A percentile compares a stretch with the other conserved stretches of the same genome.
phyloP scores from a whole-genome alignment of 352 stramenopile genomes.

The Phytophthora melonis region DNA sequence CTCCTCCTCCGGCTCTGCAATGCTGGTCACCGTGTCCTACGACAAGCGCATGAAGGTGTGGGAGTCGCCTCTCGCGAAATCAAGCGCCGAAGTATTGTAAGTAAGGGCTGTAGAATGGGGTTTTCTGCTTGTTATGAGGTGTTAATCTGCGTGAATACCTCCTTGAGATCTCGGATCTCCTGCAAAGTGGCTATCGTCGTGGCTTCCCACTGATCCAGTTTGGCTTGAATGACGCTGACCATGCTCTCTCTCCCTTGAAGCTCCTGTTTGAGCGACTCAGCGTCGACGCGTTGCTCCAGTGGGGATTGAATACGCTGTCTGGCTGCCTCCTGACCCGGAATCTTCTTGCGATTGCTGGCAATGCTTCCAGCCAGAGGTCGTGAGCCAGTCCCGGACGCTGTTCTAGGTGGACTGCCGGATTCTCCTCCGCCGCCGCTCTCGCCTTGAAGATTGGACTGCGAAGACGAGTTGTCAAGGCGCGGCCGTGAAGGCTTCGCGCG shows the following conservation, averaged over 20 bases:
- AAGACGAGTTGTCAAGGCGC: constrained; percentile 17
- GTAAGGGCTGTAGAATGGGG: constrained; percentile 17
- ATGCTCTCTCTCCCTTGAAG: constrained; percentile 50
- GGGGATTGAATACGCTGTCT: constrained; percentile 50
- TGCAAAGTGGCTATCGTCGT: constrained; percentile 71
- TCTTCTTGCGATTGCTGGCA: constrained; percentile 71
- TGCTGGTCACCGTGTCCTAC: constrained; percentile 80
- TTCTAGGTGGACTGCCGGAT: constrained; percentile 19
- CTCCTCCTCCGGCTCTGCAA: constrained; percentile 23
- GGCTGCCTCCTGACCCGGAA: constrained; percentile 31
- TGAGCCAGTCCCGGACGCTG: constrained; percentile 19
- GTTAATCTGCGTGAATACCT: constrained; percentile 62
- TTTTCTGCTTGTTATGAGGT: constrained; percentile 25
- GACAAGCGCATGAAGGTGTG: constrained; percentile 84
- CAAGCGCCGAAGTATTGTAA: constrained; percentile 20
- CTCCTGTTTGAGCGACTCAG: constrained; percentile 40
- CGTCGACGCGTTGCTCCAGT: constrained; percentile 40
- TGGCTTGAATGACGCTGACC: constrained; percentile 62
- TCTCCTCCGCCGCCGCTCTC: background rate
- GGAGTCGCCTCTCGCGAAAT: constrained; percentile 36
- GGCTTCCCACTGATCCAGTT: constrained; percentile 70
- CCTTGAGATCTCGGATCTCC: constrained; percentile 79
- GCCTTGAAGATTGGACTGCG: constrained; percentile 12
- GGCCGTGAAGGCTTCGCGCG: constrained; percentile 23
- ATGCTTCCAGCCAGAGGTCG: constrained; percentile 59